A percentile compares a stretch with the other conserved stretches of the same genome.
Conservation (phyloP, 225 moss, liverwort and hornwort species). For the Anthoceros angustus region DNA sequence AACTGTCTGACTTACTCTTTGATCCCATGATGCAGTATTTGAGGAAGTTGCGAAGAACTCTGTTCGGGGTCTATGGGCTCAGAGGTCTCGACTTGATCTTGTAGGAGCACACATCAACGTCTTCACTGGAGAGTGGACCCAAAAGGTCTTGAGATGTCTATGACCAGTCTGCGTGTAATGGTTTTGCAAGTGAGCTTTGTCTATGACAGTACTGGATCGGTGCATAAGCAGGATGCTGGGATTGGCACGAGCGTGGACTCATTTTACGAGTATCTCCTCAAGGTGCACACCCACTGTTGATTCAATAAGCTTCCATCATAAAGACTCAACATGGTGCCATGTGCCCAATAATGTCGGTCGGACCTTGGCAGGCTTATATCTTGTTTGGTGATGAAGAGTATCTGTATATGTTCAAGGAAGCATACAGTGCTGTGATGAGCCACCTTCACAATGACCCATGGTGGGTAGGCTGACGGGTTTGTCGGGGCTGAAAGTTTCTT, state of each 20-base stretch:
- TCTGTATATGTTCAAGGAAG: constrained; percentile 74
- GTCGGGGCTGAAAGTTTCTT: neutral
- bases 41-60: constrained; percentile 66
- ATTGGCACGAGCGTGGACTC: constrained; percentile 99
- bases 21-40: constrained; percentile 33
- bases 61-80: constrained; percentile 83
- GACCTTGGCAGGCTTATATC: constrained; percentile 51
- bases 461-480: constrained; percentile 16
- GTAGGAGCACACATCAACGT: constrained; percentile 95
- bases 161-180: neutral
- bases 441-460: constrained; percentile 74
- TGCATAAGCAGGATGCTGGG: constrained; percentile 68
- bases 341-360: neutral
- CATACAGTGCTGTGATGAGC: constrained; percentile 84
- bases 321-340: neutral
- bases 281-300: constrained; percentile 26
- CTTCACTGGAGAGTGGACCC: constrained; percentile 91
- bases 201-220: neutral
- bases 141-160: constrained; percentile 32
- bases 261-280: constrained; percentile 94
- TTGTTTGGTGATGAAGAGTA: constrained; percentile 87
- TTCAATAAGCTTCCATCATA: no score
- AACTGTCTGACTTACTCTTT: neutral
- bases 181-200: neutral
- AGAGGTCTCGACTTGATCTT: constrained; percentile 68